Evolutionary conservation across 805 yeast species (phyloP), one percentile per base, ranked within the genome.

Genomic region (Wickerhamomyces rabaulensis): DNA sequence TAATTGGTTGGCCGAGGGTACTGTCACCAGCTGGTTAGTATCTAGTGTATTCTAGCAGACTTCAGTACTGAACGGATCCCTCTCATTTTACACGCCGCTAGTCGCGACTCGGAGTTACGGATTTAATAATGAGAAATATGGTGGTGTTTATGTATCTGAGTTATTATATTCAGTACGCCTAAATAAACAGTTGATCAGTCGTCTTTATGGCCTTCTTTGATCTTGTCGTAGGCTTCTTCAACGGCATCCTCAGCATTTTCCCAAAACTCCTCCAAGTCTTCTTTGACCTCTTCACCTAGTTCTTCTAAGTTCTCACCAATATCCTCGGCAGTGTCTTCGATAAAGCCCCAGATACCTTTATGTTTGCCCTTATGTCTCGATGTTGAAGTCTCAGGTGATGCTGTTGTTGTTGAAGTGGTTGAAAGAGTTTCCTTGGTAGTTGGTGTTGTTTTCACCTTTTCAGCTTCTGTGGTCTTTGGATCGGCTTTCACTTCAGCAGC

Each of bases 241-340:
- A 20, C 39, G 20, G 25, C 39, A 13, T 17, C 39, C 19, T 36
- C 23, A 9, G n/a, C n/a, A 36, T n/a, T 12, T 25, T 42, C 33
- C 25, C 17, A 35, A 35, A 26, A 27, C 15, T 37, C 33, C 9
- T 21, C 56, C 58, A 61, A 47, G 70, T 48, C 53, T 66, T 66
- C 25, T 62, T 75, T 2, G 73, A 75, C 26, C 15, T 45, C 55
- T 23, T 49, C 63, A 15, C 52, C n/a, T 6, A 39, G 40, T 16
- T 51, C 54, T 16, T 40, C 49, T 6, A 53, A 10, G 9, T 48
- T 52, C 6, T 52, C 55, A 31, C 29, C 46, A 2, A 51, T 10
- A 16, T 62, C 66, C 35, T 61, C 62, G 9, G 62, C 47, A 3
- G 56, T 59, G 4, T 60, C 62, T 13, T 55, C 55, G 3, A 61